A percentile compares a stretch with the other conserved stretches of the same genome.
Evolutionary conservation across 306 rosid genomes (phyloP).

Genomic region (Corylus americana): DNA sequence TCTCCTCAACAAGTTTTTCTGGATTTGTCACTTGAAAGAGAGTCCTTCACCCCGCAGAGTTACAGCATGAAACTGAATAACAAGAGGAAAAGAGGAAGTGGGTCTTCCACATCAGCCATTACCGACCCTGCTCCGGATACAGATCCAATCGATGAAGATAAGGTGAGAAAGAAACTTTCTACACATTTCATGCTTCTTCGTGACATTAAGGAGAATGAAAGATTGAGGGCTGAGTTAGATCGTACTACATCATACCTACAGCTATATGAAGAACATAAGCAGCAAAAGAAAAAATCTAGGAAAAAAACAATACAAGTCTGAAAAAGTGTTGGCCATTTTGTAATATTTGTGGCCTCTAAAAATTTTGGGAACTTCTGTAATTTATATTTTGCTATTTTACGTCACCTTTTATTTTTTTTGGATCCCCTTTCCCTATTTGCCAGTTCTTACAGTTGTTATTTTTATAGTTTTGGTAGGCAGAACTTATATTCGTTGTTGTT

Average conservation of each 20-base stretch:
- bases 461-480: background rate
- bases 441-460: background rate
- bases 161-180: constrained; percentile 53
- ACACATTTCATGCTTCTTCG: constrained; percentile 65
- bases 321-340: background rate
- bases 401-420: background rate
- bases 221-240: constrained; percentile 69
- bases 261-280: constrained; percentile 68
- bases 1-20: constrained; percentile 77
- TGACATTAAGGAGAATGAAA: constrained; percentile 73
- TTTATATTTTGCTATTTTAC: background rate
- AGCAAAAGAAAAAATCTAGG: constrained; percentile 45
- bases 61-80: constrained; percentile 37
- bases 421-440: background rate
- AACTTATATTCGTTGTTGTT: background rate
- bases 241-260: constrained; percentile 45
- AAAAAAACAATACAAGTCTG: constrained; percentile 26
- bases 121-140: constrained; percentile 27
- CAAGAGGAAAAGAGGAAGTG: constrained; percentile 54
- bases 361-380: constrained; percentile 8
- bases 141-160: constrained; percentile 51
- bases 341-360: constrained; percentile 1
- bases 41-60: constrained; percentile 46
- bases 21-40: constrained; percentile 66
- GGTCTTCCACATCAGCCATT: constrained; percentile 29